Base-by-base conservation (phyloP, 2,329 filamentous ascomycete species). In the Rhynchosporium agropyri region DNA sequence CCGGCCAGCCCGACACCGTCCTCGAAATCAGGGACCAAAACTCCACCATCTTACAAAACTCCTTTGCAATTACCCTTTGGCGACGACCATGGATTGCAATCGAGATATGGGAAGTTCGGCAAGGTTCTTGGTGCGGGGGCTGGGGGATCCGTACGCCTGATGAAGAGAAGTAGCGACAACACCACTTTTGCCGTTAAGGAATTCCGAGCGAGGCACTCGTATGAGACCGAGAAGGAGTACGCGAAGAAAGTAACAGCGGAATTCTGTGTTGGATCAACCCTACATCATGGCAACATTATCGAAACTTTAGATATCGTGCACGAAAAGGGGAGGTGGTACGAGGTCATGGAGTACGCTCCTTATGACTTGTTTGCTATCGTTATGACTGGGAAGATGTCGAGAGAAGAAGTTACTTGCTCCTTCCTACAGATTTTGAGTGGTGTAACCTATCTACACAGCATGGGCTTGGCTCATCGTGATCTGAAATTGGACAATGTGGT, bases 341-440 rank as follows among this genome's bases (percentile, higher is more conserved):
- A 98, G 74, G 95, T 99, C 48, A 99, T 99, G 95, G 95, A 99
- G 74, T 99, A 96, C 73, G 95, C 93, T 10, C 95, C 95, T 0
- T 99, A 83, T 73, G 95, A 99, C 75, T 83, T 99, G 36, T 99
- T 99, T 75, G 95, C 95, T 12, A 97, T 96, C 68, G 95, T 99
- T 69, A 99, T 99, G 95, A 98, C 95, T 0, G 95, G 95, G 42
- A 96, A 92, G 78, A 99, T 99, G 95, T 86, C 86, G 46, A 87
- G 92, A 63, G 90, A 96, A 70, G 95, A 99, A 76, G 85, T 98
- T 64, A 88, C 88, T 3, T 99, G 95, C 77, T 89, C 89, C 65
- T 98, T 97, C 72, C 80, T 98, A 68, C 95, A 99, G 76, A 97
- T 99, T 66, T 79, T 99, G 62, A 97, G 90, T 73, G 95, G 95